Conservation (phyloP, 2,329 filamentous ascomycete genomes). For the Plectosphaerella sp. region DNA sequence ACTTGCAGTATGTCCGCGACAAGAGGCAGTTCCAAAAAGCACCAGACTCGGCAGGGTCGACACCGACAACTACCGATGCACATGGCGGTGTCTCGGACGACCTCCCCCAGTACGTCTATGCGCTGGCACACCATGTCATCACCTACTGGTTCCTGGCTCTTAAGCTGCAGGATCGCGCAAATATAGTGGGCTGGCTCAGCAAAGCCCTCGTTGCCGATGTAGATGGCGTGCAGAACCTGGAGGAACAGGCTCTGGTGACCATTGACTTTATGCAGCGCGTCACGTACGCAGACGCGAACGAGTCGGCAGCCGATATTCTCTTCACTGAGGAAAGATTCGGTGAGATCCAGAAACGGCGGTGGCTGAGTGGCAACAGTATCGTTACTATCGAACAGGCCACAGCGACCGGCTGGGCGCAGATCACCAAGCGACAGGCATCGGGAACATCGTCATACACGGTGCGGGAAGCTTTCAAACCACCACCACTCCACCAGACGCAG, state of each 20-base stretch:
- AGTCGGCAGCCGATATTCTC: conserved; percentile 62
- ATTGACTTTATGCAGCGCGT: conserved; percentile 93
- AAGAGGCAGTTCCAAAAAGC: conserved; percentile 43
- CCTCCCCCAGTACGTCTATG: conserved; percentile 88
- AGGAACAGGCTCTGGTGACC: conserved; percentile 90
- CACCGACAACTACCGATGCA: neutral
- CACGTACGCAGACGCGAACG: conserved; percentile 78
- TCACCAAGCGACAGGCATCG: conserved; percentile 69
- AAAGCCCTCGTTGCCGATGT: conserved; percentile 79
- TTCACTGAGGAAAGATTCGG: conserved; percentile 64
- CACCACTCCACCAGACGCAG: conserved; percentile 51
- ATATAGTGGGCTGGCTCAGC: conserved; percentile 85
- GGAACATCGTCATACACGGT: conserved; percentile 57
- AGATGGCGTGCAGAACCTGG: conserved; percentile 68
- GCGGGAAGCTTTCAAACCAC: conserved; percentile 54
- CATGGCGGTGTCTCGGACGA: conserved; percentile 52
- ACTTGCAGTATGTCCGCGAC: conserved; percentile 83
- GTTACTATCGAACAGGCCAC: conserved; percentile 70
- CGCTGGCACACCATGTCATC: conserved; percentile 90
- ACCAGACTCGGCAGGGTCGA: neutral
- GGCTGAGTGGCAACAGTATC: conserved; percentile 70
- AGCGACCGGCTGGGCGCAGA: conserved; percentile 62
- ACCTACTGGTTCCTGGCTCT: conserved; percentile 95
- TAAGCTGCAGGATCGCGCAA: conserved; percentile 76
- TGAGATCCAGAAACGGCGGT: conserved; percentile 61